These are phyloP conservation scores for Fagus sylvatica DNA, from an alignment of 306 rosid species.

Conservation along the genomic window DNA sequence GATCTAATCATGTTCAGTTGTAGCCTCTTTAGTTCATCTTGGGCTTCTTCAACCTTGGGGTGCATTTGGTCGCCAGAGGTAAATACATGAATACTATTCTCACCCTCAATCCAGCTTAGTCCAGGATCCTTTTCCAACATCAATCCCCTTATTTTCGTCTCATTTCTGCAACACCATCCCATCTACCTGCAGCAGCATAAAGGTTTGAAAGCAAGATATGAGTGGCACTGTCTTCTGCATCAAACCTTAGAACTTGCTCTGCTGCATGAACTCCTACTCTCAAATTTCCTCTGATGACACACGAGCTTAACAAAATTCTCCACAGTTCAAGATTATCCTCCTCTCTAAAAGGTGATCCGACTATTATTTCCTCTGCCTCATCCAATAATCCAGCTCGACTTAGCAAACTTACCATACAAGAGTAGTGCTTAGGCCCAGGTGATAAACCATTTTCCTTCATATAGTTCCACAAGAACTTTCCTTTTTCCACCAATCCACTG, in stretches of 20 bases:
- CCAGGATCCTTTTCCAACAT: conserved; percentile 63
- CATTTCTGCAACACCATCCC: conserved; percentile 62
- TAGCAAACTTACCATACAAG: conserved; percentile 80
- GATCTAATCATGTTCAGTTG: conserved; percentile 52
- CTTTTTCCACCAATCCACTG: conserved; percentile 52
- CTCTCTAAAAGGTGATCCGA: conserved; percentile 53
- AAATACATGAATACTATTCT: conserved; percentile 58
- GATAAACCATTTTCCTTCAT: conserved; percentile 52
- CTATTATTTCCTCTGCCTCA: conserved; percentile 67
- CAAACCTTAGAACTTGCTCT: conserved; percentile 51
- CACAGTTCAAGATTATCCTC: conserved; percentile 56
- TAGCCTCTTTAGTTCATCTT: conserved; percentile 48
- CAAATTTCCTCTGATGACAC: conserved; percentile 60
- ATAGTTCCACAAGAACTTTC: conserved; percentile 60
- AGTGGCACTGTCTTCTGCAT: conserved; percentile 70
- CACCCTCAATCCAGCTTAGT: conserved; percentile 77
- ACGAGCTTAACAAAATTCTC: conserved; percentile 79
- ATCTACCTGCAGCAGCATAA: conserved; percentile 59
- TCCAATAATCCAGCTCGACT: conserved; percentile 66
- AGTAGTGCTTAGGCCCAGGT: conserved; percentile 82
- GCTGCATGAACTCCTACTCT: conserved; percentile 69
- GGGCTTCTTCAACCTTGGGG: conserved; percentile 53
- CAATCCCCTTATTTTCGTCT: conserved; percentile 55
- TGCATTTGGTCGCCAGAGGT: conserved; percentile 61
- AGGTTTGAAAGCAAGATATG: conserved; percentile 73